A percentile compares a stretch with the other conserved stretches of the same genome.
phyloP scores from a whole-genome alignment of 2,329 filamentous ascomycete genomes.

The Fusarium pilosicola region DNA sequence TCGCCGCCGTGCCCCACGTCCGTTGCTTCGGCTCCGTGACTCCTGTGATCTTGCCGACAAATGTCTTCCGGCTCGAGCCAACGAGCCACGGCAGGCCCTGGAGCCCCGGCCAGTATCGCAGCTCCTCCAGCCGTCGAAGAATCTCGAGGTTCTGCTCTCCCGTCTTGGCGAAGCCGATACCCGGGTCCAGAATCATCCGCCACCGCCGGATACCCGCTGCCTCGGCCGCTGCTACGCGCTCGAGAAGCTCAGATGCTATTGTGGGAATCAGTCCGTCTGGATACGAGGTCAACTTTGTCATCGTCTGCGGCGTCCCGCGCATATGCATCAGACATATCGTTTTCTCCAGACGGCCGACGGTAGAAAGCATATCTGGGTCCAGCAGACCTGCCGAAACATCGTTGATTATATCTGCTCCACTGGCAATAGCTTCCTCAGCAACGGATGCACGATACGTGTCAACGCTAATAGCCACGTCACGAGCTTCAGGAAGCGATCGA shows the following conservation, averaged over 20 bases:
- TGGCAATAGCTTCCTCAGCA: constrained; percentile 77
- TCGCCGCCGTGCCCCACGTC: constrained; percentile 86
- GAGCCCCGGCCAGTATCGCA: constrained; percentile 73
- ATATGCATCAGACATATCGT: constrained; percentile 92
- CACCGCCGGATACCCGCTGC: constrained; percentile 86
- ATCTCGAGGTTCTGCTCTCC: constrained; percentile 83
- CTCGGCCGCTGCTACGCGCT: constrained; percentile 78
- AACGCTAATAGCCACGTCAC: constrained; percentile 79
- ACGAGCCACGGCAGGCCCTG: constrained; percentile 85
- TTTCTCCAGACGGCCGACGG: constrained; percentile 79
- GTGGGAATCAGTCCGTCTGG: constrained; percentile 72
- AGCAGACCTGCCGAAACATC: constrained; percentile 87
- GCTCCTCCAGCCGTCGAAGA: constrained; percentile 71
- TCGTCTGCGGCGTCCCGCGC: constrained; percentile 86
- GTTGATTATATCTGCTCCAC: constrained; percentile 93
- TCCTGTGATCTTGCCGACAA: constrained; percentile 85
- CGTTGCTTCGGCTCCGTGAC: constrained; percentile 76
- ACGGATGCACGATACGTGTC: constrained; percentile 93
- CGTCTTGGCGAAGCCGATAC: constrained; percentile 92
- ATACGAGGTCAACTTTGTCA: constrained; percentile 77
- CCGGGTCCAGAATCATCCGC: constrained; percentile 95
- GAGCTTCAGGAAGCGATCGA: constrained; percentile 70
- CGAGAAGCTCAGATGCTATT: constrained; percentile 74
- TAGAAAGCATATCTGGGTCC: constrained; percentile 83
- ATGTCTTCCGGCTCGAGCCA: constrained; percentile 88